Evolutionary conservation across 768 basidiomycete species (phyloP).

Genomic region (Naganishia antarctica): DNA sequence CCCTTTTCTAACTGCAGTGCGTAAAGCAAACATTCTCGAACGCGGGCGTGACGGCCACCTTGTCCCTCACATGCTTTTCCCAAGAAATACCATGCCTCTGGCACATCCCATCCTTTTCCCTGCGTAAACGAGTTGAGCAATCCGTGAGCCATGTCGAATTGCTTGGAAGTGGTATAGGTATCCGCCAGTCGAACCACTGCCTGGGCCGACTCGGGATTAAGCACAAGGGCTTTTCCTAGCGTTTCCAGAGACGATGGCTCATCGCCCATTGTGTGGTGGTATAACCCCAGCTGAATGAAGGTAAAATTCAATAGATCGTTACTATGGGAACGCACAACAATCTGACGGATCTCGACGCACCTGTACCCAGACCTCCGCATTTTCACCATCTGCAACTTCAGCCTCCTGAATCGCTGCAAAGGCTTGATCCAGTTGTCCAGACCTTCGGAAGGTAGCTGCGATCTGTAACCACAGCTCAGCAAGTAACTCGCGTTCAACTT

Average conservation of each 20-base stretch:
- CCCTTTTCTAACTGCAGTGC: conserved; percentile 57
- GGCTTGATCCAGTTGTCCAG: conserved; percentile 84
- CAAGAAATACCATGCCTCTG: conserved; percentile 92
- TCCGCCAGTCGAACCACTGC: conserved; percentile 73
- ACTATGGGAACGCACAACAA: no score
- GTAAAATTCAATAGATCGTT: no score
- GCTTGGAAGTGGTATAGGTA: conserved; percentile 61
- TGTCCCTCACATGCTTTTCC: conserved; percentile 74
- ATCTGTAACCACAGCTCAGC: conserved; percentile 89
- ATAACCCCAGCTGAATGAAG: conserved; percentile 64
- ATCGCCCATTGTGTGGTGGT: conserved; percentile 61
- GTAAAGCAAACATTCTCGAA: conserved; percentile 66
- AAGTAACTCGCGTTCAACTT: conserved; percentile 63
- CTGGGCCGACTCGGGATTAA: conserved; percentile 70
- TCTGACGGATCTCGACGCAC: conserved; percentile 59
- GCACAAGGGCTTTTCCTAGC: conserved; percentile 82
- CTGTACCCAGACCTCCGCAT: conserved; percentile 91
- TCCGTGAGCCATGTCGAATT: conserved; percentile 76
- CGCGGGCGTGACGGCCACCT: conserved; percentile 60
- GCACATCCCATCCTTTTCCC: conserved; percentile 72
- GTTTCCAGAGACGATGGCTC: conserved; percentile 62
- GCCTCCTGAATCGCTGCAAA: conserved; percentile 91
- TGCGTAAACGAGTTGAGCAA: conserved; percentile 71
- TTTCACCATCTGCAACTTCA: conserved; percentile 76
- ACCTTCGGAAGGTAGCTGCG: conserved; percentile 84